Evolutionary conservation across 2,329 filamentous ascomycete species (phyloP).

Genomic region (Graphilbum sp.): DNA sequence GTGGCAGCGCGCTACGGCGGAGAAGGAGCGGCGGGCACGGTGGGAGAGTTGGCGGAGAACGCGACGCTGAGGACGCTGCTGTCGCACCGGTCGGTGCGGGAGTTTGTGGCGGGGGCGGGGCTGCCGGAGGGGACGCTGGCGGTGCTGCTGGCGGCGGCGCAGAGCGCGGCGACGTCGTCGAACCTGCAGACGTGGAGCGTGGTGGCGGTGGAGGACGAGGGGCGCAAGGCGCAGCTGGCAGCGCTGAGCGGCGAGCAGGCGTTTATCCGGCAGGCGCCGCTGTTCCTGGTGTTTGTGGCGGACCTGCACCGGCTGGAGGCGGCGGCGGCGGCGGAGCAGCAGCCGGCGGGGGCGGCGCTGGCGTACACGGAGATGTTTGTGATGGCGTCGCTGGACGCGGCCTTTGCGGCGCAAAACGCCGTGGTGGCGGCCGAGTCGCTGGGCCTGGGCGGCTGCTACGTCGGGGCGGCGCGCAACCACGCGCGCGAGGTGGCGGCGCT

Average conservation of each 20-base stretch:
- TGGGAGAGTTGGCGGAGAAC: constrained; percentile 10
- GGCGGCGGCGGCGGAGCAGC: constrained; percentile 10
- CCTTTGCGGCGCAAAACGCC: constrained; percentile 16
- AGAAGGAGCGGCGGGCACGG: not conserved
- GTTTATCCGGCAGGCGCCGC: constrained; percentile 16
- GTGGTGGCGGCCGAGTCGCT: constrained; percentile 15
- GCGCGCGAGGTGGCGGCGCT: constrained; percentile 13
- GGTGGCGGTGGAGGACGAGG: constrained; percentile 13
- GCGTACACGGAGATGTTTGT: constrained; percentile 17
- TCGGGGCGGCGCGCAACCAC: constrained; percentile 15
- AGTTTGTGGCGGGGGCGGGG: constrained; percentile 11
- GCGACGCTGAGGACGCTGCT: constrained; percentile 13
- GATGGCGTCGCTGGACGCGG: constrained; percentile 16
- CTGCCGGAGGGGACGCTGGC: constrained; percentile 14
- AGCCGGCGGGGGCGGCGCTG: constrained; percentile 11
- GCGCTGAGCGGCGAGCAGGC: constrained; percentile 14
- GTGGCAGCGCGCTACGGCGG: not conserved
- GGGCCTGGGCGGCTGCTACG: constrained; percentile 17
- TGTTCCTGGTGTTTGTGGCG: constrained; percentile 18
- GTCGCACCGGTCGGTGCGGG: constrained; percentile 15
- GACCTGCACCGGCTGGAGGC: constrained; percentile 15
- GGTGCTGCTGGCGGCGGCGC: constrained; percentile 15
- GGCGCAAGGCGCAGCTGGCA: constrained; percentile 14
- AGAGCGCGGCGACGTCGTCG: constrained; percentile 18
- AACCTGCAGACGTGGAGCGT: constrained; percentile 19